A percentile compares a stretch with the other conserved stretches of the same genome.
Evolutionary conservation across 768 basidiomycete species (phyloP).

Genomic region (Suillus spraguei): DNA sequence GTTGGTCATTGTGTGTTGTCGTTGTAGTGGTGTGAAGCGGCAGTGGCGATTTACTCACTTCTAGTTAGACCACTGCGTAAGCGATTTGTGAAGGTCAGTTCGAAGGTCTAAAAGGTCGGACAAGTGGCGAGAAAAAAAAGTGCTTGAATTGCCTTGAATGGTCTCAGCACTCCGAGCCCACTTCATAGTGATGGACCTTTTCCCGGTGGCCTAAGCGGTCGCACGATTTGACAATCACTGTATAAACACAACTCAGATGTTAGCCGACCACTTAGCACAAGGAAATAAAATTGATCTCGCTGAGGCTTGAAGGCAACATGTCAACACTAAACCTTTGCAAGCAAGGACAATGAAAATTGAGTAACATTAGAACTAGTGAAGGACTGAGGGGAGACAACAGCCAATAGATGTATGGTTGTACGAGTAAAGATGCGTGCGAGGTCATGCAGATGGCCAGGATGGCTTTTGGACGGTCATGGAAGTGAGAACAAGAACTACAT

Average conservation of each 20-base stretch:
- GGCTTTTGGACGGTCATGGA: slow-evolving; percentile 6
- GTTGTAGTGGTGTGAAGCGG: slow-evolving; percentile 3
- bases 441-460: slow-evolving; percentile 4
- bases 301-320: not conserved
- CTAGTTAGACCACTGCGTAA: not conserved
- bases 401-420: slow-evolving; percentile 19
- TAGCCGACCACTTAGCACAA: not conserved
- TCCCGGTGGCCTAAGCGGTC: not conserved
- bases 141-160: not conserved
- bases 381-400: slow-evolving; percentile 28
- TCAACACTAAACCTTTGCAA: not conserved
- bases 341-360: not conserved
- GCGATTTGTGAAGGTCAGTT: not conserved
- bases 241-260: not conserved
- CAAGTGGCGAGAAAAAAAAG: not conserved
- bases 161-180: no score
- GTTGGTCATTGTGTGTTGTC: slow-evolving; percentile 9
- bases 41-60: not conserved
- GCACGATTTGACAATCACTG: not conserved
- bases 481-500: not conserved
- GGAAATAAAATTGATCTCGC: not conserved
- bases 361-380: slow-evolving; percentile 7
- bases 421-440: slow-evolving; percentile 13
- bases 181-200: not conserved
- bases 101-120: slow-evolving; percentile 13